These are phyloP conservation scores for Hemileccinum impolitum DNA, from an alignment of 768 basidiomycete genomes.

Conservation along the genomic window DNA sequence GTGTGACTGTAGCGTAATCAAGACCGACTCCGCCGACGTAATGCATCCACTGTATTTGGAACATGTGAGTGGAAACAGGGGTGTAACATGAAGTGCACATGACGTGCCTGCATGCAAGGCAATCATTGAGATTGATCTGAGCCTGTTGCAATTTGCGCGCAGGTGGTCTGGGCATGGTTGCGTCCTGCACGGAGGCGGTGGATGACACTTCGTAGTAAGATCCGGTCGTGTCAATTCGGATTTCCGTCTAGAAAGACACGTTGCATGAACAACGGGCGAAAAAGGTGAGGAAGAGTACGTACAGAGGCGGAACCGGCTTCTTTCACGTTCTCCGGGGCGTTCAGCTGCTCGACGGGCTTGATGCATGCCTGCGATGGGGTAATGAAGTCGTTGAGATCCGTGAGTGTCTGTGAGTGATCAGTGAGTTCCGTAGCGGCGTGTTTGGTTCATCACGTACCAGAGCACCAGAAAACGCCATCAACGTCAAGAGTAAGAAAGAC, in stretches of 20 bases:
- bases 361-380: conserved; percentile 96
- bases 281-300: conserved; percentile 12
- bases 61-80: conserved; percentile 9
- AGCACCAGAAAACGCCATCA: conserved; percentile 86
- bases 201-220: conserved; percentile 81
- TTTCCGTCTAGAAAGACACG: conserved; percentile 67
- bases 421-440: conserved; percentile 4
- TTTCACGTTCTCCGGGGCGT: conserved; percentile 37
- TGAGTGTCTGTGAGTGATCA: conserved; percentile 63
- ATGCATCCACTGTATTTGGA: conserved; percentile 78
- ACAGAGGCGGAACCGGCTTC: conserved; percentile 45
- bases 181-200: conserved; percentile 20
- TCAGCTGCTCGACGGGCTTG: conserved; percentile 76
- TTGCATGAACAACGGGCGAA: conserved; percentile 4
- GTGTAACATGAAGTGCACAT: neutral
- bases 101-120: conserved; percentile 92
- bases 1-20: conserved; percentile 95
- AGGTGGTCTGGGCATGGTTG: conserved; percentile 21
- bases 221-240: conserved; percentile 80
- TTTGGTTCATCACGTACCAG: conserved; percentile 45
- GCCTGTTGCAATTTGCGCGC: conserved; percentile 81
- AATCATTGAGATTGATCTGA: conserved; percentile 95
- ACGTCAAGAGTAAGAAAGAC: neutral
- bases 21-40: conserved; percentile 95
- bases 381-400: conserved; percentile 96